These are phyloP conservation scores for Theobroma grandiflorum DNA, from an alignment of 441 rosid species.

Conservation along the genomic window DNA sequence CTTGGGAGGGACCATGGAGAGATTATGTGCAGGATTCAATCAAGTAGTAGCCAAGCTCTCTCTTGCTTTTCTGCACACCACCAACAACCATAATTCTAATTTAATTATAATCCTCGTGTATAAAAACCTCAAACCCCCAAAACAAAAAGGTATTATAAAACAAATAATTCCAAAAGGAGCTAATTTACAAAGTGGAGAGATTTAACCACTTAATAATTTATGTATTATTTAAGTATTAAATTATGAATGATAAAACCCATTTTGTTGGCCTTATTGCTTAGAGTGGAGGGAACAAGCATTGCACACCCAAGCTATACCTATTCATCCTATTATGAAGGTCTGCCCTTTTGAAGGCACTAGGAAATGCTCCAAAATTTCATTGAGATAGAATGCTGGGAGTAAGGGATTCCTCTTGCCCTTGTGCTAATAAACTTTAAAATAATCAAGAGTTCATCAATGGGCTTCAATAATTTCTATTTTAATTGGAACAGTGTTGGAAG, in stretches of 20 bases:
- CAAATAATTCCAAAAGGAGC: not conserved
- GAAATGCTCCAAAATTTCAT: not conserved
- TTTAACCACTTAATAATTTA: slow-evolving; percentile 25
- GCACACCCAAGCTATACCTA: not conserved
- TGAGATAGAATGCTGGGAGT: slow-evolving; percentile 9
- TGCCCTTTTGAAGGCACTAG: slow-evolving; percentile 29
- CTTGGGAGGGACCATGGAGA: not conserved
- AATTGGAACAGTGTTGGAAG: not conserved
- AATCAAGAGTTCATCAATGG: not conserved
- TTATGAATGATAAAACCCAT: slow-evolving; percentile 12
- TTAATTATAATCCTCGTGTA: slow-evolving; percentile 27
- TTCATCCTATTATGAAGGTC: slow-evolving; percentile 7
- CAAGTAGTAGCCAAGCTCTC: not conserved
- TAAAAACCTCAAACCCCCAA: slow-evolving; percentile 16
- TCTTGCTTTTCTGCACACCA: not conserved
- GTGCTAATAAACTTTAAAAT: slow-evolving; percentile 20
- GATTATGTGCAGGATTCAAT: not conserved
- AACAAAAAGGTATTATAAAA: not conserved
- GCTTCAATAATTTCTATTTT: slow-evolving; percentile 23
- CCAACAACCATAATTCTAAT: slow-evolving; percentile 26
- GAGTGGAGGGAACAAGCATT: slow-evolving; percentile 37
- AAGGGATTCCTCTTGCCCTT: not conserved
- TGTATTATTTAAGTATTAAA: slow-evolving; percentile 21
- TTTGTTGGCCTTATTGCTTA: not conserved
- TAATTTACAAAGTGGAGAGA: slow-evolving; percentile 1